Evolutionary conservation across 805 yeast species (phyloP).

Genomic region (Wickerhamomyces subpelliculosus): DNA sequence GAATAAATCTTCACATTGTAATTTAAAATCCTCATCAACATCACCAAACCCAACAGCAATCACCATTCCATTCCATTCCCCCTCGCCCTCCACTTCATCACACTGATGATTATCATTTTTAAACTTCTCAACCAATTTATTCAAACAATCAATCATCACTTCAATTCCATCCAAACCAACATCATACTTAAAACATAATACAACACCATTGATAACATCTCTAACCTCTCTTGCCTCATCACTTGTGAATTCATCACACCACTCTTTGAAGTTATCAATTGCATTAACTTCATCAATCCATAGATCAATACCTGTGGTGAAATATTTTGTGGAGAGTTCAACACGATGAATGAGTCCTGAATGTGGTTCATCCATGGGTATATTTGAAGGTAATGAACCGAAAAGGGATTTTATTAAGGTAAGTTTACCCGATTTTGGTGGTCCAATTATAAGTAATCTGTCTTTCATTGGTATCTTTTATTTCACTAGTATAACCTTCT

Average conservation of each 20-base stretch:
- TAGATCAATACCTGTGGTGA: slow-evolving; percentile 20
- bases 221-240: slow-evolving; percentile 16
- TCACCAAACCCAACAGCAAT: slow-evolving; percentile 26
- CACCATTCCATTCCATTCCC: slow-evolving; percentile 4
- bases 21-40: slow-evolving; percentile 12
- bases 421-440: slow-evolving; percentile 20
- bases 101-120: slow-evolving; percentile 1
- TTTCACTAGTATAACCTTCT: too few relatives aligned
- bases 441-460: slow-evolving; percentile 32
- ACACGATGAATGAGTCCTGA: slow-evolving; percentile 6
- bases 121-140: slow-evolving; percentile 6
- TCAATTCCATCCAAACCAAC: background rate
- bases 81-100: too few relatives aligned
- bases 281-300: slow-evolving; percentile 21
- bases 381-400: background rate
- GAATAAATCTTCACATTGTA: slow-evolving; percentile 30
- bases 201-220: slow-evolving; percentile 25
- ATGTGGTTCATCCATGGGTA: background rate
- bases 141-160: slow-evolving; percentile 10
- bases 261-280: slow-evolving; percentile 16
- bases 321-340: slow-evolving; percentile 25
- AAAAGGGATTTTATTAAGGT: background rate
- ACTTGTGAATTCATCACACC: slow-evolving; percentile 21
- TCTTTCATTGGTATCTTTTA: slow-evolving; percentile 10
- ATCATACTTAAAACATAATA: slow-evolving; percentile 10